Evolutionary conservation across 257 asterid genomes (phyloP), one percentile per base, ranked within the genome.

Genomic region (Eucommia ulmoides): DNA sequence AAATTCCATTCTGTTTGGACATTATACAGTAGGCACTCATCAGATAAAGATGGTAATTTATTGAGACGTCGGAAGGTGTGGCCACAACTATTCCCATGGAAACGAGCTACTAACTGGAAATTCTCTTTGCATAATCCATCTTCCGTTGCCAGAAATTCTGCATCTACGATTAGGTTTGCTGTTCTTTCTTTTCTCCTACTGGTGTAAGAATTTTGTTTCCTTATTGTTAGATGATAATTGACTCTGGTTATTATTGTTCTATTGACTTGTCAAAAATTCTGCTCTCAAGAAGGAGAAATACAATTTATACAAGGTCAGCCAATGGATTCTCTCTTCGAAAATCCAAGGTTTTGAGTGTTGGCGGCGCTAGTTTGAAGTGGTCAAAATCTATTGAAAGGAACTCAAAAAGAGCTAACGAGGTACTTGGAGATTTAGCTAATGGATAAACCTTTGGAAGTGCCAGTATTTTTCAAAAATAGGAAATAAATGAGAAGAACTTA

Each of bases 301-400:
- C 98, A 41, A 51, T 83, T 53, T 91, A 91, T 71, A 83, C 80
- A 51, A 86, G 87, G 67, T 83, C 98, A 29, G 54, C 64, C 29
- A 75, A 69, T 69, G 98, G 98, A 22, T 88, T 80, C 58, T 82
- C 96, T 63, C 91, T 91, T 42, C 70, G 57, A 68, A 76, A 80
- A 65, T 86, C 95, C 54, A 75, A 82, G 74, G 86, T 83, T 41
- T 57, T 78, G 51, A 69, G 93, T 71, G 86, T 79, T 70, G 73
- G 84, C 59, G 87, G 94, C 22, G 58, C 80, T 57, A 83, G 83
- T 68, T 74, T 85, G 64, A 91, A 86, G 85, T 89, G 98, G 98
- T 86, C 96, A 61, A 91, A 91, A 75, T 81, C 98, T 55, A 77
- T 83, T 53, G 98, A 86, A 68, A 81, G 58, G 71, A 70, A 70